A percentile compares a stretch with the other conserved stretches of the same genome.
Conservation (phyloP, 78 protist species). For the Paratrimastix pyriformis region DNA sequence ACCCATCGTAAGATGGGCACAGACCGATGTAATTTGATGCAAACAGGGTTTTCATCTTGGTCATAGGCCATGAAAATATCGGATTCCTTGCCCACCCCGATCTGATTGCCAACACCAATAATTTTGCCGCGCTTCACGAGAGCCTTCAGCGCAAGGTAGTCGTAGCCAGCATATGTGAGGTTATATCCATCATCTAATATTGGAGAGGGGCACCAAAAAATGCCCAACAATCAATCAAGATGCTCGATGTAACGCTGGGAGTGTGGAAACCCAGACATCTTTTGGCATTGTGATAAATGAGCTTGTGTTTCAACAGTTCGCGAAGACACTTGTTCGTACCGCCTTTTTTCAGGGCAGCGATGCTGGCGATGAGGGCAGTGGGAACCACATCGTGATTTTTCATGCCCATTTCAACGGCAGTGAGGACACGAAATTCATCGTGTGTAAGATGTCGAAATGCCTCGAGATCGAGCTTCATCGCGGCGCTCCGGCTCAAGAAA, state of each 20-base stretch:
- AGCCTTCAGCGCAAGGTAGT: conserved; percentile 78
- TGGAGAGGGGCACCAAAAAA: not conserved
- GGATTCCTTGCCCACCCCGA: conserved; percentile 98
- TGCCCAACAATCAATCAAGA: not conserved
- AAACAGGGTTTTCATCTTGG: not conserved
- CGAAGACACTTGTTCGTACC: conserved; percentile 48
- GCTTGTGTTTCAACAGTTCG: conserved; percentile 51
- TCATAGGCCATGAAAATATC: conserved; percentile 25
- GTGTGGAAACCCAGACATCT: conserved; percentile 30
- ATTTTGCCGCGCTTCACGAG: conserved; percentile 59
- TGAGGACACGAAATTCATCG: conserved; percentile 81
- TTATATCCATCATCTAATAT: conserved; percentile 75
- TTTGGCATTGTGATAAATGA: conserved; percentile 63
- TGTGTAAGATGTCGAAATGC: conserved; percentile 59
- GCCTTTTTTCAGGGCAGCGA: conserved; percentile 66
- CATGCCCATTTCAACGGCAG: conserved; percentile 72
- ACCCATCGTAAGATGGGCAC: not conserved
- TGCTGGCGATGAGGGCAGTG: conserved; percentile 44
- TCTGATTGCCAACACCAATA: conserved; percentile 65
- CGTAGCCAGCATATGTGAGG: conserved; percentile 89
- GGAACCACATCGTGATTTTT: conserved; percentile 71
- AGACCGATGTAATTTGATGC: conserved; percentile 48
- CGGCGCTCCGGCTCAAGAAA: too few species aligned
- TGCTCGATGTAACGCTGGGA: not conserved
- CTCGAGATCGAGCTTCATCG: conserved; percentile 37